phyloP scores from a whole-genome alignment of 768 basidiomycete genomes.

The Ramaria rubella region DNA sequence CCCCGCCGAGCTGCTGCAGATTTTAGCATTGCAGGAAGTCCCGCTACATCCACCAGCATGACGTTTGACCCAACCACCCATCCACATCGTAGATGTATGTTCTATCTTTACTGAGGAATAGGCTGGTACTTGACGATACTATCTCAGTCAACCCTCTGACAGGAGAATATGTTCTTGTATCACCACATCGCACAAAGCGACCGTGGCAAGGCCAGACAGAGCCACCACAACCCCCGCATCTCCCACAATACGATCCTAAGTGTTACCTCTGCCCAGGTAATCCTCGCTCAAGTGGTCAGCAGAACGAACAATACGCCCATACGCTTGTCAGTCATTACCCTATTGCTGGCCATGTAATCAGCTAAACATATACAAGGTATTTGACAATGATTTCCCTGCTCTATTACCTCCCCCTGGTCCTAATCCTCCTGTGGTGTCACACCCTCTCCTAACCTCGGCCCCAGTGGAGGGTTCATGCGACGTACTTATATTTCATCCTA shows the following conservation, averaged over 20 bases:
- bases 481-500: constrained; percentile 79
- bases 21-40: too few relatives aligned
- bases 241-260: constrained; percentile 59
- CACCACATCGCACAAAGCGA: constrained; percentile 83
- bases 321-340: constrained; percentile 42
- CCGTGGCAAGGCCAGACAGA: constrained; percentile 91
- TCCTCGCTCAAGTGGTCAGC: constrained; percentile 58
- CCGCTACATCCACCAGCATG: constrained; percentile 1
- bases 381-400: constrained; percentile 81
- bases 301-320: constrained; percentile 60
- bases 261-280: constrained; percentile 93
- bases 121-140: background rate
- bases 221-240: constrained; percentile 41
- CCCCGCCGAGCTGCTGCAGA: too few relatives aligned
- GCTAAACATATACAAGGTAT: constrained; percentile 26
- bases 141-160: constrained; percentile 80
- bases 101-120: background rate
- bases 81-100: constrained; percentile 65
- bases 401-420: constrained; percentile 61
- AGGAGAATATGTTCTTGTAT: constrained; percentile 71
- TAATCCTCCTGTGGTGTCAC: constrained; percentile 39
- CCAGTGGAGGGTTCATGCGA: constrained; percentile 82
- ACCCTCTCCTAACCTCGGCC: constrained; percentile 56
- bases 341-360: background rate
- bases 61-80: constrained; percentile 55